Evolutionary conservation across 1,284 basidiomycete species (phyloP), one percentile per base, ranked within the genome.

Genomic region (Rhodotorula sp.): DNA sequence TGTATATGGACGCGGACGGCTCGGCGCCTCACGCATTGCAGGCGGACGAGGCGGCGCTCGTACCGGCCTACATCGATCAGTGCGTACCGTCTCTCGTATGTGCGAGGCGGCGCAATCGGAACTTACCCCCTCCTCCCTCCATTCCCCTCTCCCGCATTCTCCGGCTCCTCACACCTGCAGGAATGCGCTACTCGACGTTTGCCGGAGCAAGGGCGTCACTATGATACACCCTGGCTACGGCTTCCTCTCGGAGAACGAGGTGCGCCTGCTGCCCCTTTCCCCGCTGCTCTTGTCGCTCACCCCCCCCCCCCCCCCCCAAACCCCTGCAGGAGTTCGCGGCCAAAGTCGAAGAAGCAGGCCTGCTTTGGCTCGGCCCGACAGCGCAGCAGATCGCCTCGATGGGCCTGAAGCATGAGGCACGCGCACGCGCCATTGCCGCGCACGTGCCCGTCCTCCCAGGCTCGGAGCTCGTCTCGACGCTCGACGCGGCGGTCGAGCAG

Each of bases 21-120:
- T 84, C 88, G 75, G 87, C 91, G 0, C 82, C 93, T 60, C 92
- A 95, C 81, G 92, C 92, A 21, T 73, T 70, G 29, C 69, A 91
- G 88, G 94, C 94, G 25, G 93, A 96, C 79, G 94, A 97, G 80
- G 92, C 94, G 7, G 94, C 91, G 80, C 91, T 90, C 77, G 93
- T 97, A 59, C 93, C 92, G 0, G 82, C 90, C 0, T 89, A 96
- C 80, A 94, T 92, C 79, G 96, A 97, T 83, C 85, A 95, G 70
- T 85, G 89, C 41, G 90, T 91, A n/a, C 82, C 21, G 2, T 39
- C 27, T 21, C 29, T 82, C 84, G 29, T 41, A 27, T 10, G 29
- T 25, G 3, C 27, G 9, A 6, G 2, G 5, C 1, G 12, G 9
- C 13, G 2, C 4, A 6, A 19, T 2, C 25, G 25, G n/a, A 41